These are phyloP conservation scores for Blastocladiella emersonii DNA, from an alignment of 371 early-diverging fungal genomes.

Conservation along the genomic window DNA sequence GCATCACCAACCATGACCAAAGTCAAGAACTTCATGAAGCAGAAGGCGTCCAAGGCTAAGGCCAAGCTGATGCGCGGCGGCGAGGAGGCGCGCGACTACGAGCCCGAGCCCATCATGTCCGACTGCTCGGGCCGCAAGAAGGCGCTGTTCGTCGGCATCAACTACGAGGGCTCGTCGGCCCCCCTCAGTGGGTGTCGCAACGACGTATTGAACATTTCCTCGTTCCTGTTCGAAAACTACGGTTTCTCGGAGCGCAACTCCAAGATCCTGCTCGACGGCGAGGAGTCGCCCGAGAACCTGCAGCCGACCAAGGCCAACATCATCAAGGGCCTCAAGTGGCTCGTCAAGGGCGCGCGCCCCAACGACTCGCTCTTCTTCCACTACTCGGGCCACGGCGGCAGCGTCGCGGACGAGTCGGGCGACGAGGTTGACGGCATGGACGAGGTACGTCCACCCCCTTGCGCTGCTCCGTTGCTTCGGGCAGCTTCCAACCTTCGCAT, in stretches of 20 bases:
- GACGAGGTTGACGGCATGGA: conserved; percentile 13
- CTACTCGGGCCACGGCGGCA: conserved; percentile 47
- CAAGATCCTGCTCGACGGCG: conserved; percentile 79
- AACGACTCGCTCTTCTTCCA: conserved; percentile 81
- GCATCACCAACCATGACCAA: too few species aligned
- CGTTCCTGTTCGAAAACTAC: conserved; percentile 7
- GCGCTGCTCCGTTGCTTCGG: too few species aligned
- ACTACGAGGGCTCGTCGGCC: conserved; percentile 9
- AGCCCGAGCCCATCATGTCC: too few species aligned
- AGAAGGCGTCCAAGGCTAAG: too few species aligned
- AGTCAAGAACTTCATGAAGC: too few species aligned
- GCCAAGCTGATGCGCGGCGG: too few species aligned
- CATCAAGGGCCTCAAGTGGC: conserved; percentile 72
- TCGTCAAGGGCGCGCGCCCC: conserved; percentile 57
- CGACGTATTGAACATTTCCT: conserved; percentile 11
- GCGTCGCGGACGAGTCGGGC: conserved; percentile 2
- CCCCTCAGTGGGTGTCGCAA: conserved; percentile 11
- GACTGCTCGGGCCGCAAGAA: conserved; percentile 13
- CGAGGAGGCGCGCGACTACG: too few species aligned
- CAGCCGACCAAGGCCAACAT: conserved; percentile 71
- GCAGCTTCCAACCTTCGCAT: too few species aligned
- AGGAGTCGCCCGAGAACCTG: conserved; percentile 7
- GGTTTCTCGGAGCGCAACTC: conserved; percentile 32
- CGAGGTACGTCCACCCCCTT: too few species aligned
- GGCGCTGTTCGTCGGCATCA: conserved; percentile 15